A percentile compares a stretch with the other conserved stretches of the same genome.
These are phyloP conservation scores for Antarctomyces pellizariae DNA, from an alignment of 495 filamentous ascomycete species.

Conservation along the genomic window DNA sequence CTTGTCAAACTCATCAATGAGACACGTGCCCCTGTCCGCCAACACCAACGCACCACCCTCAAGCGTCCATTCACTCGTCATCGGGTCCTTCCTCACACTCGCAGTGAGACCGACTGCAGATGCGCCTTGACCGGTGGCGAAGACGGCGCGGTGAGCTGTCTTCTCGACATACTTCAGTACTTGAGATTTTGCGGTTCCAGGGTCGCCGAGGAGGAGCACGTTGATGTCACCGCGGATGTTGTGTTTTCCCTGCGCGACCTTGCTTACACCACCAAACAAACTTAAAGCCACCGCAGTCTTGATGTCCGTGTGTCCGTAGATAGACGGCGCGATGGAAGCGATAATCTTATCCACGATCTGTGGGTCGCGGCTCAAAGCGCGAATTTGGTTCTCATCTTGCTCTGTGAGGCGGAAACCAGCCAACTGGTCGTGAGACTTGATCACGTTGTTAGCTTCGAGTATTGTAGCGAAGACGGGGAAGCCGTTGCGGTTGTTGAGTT, in stretches of 20 bases:
- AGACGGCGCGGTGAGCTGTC: slow-evolving; percentile 90
- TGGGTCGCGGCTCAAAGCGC: slow-evolving; percentile 64
- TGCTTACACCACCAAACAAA: slow-evolving; percentile 86
- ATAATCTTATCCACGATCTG: slow-evolving; percentile 89
- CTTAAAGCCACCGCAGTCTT: slow-evolving; percentile 92
- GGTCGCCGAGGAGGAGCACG: slow-evolving; percentile 87
- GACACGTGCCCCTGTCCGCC: slow-evolving; percentile 82
- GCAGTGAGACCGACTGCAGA: slow-evolving; percentile 96
- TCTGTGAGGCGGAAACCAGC: slow-evolving; percentile 93
- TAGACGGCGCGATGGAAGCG: slow-evolving; percentile 84
- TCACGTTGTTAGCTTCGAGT: slow-evolving; percentile 87
- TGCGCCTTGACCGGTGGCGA: slow-evolving; percentile 94
- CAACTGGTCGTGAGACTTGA: slow-evolving; percentile 94
- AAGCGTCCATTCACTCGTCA: slow-evolving; percentile 94
- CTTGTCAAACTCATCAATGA: slow-evolving; percentile 99
- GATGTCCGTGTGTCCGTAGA: slow-evolving; percentile 93
- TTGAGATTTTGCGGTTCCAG: slow-evolving; percentile 96
- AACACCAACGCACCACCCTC: slow-evolving; percentile 93
- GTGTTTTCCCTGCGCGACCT: slow-evolving; percentile 69
- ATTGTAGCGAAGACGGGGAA: slow-evolving; percentile 98
- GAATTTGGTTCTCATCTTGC: slow-evolving; percentile 84
- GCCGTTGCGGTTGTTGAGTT: slow-evolving; percentile 95
- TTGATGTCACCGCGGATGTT: slow-evolving; percentile 95
- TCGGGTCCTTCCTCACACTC: slow-evolving; percentile 80
- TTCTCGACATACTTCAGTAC: slow-evolving; percentile 96